These are phyloP conservation scores for Jatropha curcas DNA, from an alignment of 345 rosid species.

Conservation along the genomic window DNA sequence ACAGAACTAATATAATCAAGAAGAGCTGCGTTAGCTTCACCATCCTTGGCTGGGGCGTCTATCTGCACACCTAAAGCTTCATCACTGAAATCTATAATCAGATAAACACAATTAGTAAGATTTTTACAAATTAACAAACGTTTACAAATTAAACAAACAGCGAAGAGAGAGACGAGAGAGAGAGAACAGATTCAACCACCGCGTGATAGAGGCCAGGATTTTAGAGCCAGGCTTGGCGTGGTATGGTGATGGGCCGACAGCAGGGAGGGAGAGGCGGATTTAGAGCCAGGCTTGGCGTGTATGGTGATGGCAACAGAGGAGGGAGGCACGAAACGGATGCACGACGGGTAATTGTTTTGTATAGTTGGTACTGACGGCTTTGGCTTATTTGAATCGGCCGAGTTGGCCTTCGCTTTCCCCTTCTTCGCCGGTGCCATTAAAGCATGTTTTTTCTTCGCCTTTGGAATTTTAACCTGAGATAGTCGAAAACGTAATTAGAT, in stretches of 20 bases:
- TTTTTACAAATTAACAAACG: too few relatives aligned
- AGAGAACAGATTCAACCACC: background rate
- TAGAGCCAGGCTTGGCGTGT: conserved; percentile 96
- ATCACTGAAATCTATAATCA: conserved; percentile 61
- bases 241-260: too few relatives aligned
- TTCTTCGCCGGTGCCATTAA: conserved; percentile 70
- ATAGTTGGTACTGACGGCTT: background rate
- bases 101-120: background rate
- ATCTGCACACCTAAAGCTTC: conserved; percentile 86
- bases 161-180: too few relatives aligned
- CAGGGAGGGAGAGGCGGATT: conserved; percentile 77
- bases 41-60: conserved; percentile 93
- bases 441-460: background rate
- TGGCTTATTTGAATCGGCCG: conserved; percentile 20
- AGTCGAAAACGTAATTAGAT: too few relatives aligned
- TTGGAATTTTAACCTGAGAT: too few relatives aligned
- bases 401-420: conserved; percentile 47
- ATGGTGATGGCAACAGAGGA: conserved; percentile 86
- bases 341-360: conserved; percentile 50
- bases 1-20: conserved; percentile 88
- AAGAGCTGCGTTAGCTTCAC: conserved; percentile 90
- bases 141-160: fast-evolving
- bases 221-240: too few relatives aligned
- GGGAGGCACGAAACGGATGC: conserved; percentile 60
- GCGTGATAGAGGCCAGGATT: conserved; percentile 55